Conservation (phyloP, 1,284 basidiomycete species). For the Puccinia hordei region DNA sequence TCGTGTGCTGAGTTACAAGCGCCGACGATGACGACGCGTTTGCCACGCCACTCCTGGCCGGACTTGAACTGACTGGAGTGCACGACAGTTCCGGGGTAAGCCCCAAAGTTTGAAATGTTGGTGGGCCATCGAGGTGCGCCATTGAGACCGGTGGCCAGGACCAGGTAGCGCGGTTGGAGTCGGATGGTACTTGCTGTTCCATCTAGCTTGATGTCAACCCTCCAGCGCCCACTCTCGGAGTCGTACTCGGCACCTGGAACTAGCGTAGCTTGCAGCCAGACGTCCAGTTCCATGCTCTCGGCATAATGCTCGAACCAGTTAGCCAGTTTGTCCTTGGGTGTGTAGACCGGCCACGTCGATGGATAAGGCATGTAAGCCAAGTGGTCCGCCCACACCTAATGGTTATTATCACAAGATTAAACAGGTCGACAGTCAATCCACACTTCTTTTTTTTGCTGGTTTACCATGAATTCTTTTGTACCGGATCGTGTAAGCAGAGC, state of each 20-base stretch:
- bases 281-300: conserved; percentile 67
- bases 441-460: no score
- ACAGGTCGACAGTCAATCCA: background rate
- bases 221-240: conserved; percentile 65
- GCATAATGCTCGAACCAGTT: conserved; percentile 72
- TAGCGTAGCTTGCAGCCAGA: conserved; percentile 68
- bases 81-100: conserved; percentile 65
- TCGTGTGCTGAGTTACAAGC: conserved; percentile 66
- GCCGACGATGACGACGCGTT: conserved; percentile 68
- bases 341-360: conserved; percentile 56
- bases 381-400: conserved; percentile 40
- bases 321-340: conserved; percentile 64
- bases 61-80: conserved; percentile 66
- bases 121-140: conserved; percentile 64
- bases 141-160: conserved; percentile 68
- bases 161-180: conserved; percentile 64
- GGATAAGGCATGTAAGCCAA: conserved; percentile 48
- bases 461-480: no score
- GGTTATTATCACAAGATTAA: background rate
- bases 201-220: conserved; percentile 61
- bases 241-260: conserved; percentile 62
- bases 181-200: conserved; percentile 52
- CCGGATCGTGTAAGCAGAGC: conserved; percentile 57
- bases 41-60: conserved; percentile 65
- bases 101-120: conserved; percentile 61